Percentiles rank a stretch among this genome's conserved stretches.
Conservation (phyloP, 78 protist species). For the slime mould (Dictyostelium discoideum) region DNA sequence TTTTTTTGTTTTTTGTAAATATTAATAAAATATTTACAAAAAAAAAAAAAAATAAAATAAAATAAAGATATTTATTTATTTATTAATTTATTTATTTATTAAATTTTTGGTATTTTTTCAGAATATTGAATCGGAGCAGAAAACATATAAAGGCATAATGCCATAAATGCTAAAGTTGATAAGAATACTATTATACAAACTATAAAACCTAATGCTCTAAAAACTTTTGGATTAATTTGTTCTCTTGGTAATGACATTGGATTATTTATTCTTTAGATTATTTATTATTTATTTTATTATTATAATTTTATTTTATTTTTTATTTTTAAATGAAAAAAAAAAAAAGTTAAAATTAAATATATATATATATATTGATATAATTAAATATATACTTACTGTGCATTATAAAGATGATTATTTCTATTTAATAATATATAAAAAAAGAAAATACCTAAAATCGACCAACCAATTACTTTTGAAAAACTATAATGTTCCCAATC, state of each 20-base stretch:
- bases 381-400: background rate
- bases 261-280: background rate
- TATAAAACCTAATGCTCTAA: slow-evolving; percentile 36
- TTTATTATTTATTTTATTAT: background rate
- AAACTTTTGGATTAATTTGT: slow-evolving; percentile 53
- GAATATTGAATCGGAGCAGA: slow-evolving; percentile 22
- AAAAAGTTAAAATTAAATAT: background rate
- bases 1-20: too few relatives aligned
- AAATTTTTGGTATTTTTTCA: background rate
- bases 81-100: background rate
- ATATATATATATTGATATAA: too few relatives aligned
- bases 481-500: background rate
- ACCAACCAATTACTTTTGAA: slow-evolving; percentile 10
- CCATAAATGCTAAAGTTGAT: slow-evolving; percentile 14
- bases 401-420: slow-evolving; percentile 13
- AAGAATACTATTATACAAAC: slow-evolving; percentile 8
- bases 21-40: background rate
- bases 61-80: too few relatives aligned
- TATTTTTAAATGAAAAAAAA: too few relatives aligned
- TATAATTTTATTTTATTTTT: background rate
- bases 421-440: slow-evolving; percentile 25
- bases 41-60: too few relatives aligned
- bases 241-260: slow-evolving; percentile 54
- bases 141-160: slow-evolving; percentile 32
- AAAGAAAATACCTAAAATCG: slow-evolving; percentile 1